Evolutionary conservation across 805 yeast genomes (phyloP), one percentile per base, ranked within the genome.

Genomic region (Lipomyces orientalis): DNA sequence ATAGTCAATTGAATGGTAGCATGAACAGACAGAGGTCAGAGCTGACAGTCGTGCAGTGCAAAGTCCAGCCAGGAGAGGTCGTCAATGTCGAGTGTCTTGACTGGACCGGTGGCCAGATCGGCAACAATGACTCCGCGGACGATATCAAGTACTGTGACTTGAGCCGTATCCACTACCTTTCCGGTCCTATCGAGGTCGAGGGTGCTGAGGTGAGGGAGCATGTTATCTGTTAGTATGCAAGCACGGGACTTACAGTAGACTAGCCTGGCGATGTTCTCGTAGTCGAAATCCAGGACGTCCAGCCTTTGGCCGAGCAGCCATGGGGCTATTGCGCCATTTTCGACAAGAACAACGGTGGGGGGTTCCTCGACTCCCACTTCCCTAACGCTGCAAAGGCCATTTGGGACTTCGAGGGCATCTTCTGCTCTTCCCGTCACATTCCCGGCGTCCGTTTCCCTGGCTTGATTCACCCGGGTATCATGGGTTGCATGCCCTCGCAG

Each of bases 261-360:
- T 10, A 65, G 67, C 81, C 82, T 16, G 87, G 87, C 6, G 86
- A 84, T 74, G 79, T 79, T n/a, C 73, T 84, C 49, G 83, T 81
- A 63, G 84, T 84, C 22, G 84, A 83, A 69, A 83, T 84, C 65
- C 82, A 81, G 71, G 86, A 84, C 69, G 84, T 84, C 29, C 86
- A 84, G 73, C 86, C 87, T 2, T 74, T 83, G 58, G 85, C 83
- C 63, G 77, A 83, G 71, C 85, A 81, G 68, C 85, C 86, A 16
- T 84, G 87, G 86, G 87, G 87, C 1, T 84, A 84, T 73, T 79
- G 82, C 71, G 87, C 86, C 12, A 76, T 84, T 3, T 84, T 84
- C 71, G 82, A 81, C 64, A 82, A 80, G 72, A 78, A 78, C 68
- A 83, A 84, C 67, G 87, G 87, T 4, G 86, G 86, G 14, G 85